Base-by-base conservation (phyloP, 2,329 filamentous ascomycete species). In the Ceratocystis smalleyi region DNA sequence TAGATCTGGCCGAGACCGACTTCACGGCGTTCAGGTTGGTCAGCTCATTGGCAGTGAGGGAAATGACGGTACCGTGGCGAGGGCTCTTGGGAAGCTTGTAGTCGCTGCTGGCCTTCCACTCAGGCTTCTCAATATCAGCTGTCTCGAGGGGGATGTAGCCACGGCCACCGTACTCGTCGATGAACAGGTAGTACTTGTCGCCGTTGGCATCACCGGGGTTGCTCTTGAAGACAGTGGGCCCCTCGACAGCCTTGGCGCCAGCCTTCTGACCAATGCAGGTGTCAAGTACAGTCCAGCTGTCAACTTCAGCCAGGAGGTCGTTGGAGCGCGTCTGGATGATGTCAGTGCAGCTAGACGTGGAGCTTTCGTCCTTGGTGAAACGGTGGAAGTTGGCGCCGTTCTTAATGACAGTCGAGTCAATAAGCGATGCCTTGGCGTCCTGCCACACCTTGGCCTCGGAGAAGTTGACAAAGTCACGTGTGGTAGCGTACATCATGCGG, bases 281-380 rank as follows among this genome's bases (percentile, higher is more conserved):
- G 2, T 74, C 73, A 24, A 79, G 71, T 1, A 71, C 71, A 0
- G 72, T 75, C 79, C 80, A 82, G 0, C 72, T 72, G 0, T 72
- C 68, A 0, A 79, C 69, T 0, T 72, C 72, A 0, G 75, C 75
- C 2, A 75, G 74, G 2, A 82, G 70, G 0, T 71, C 72, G 0
- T 70, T 64, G 0, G 78, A 79, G 40, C 74, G 75, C 67, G 82
- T 79, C 66, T 82, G 75, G 22, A 82, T 81, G 27, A 82, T 81
- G 54, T 82, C 80, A 1, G 71, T 72, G 68, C 80, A 82, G 1
- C 79, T 79, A 0, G 78, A 81, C 3, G 71, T 72, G 1, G 74
- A 77, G 0, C 78, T 78, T 64, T 82, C 79, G 51, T 82, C 79
- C 65, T 82, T 82, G 19, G 79, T 81, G 68, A 82, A 82, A 8